Percentiles rank a stretch among this genome's conserved stretches.
These are phyloP conservation scores for Pontederia crassipes DNA, from an alignment of 176 grass and related monocot species.

Conservation along the genomic window DNA sequence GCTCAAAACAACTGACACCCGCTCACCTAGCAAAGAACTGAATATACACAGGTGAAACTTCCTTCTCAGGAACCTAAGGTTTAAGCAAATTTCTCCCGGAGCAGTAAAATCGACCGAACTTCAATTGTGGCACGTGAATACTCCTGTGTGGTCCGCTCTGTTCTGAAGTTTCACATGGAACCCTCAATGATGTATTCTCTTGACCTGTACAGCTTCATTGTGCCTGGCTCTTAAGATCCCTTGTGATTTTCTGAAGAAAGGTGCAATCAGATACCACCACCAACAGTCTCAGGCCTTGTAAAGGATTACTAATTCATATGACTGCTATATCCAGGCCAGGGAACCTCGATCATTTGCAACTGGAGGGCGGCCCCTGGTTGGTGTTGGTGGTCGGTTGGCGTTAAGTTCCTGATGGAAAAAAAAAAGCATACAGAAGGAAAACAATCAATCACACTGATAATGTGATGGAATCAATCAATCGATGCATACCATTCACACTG, in stretches of 20 bases:
- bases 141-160: not conserved
- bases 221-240: not conserved
- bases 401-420: slow-evolving; percentile 64
- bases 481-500: slow-evolving; percentile 7
- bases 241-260: not conserved
- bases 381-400: slow-evolving; percentile 95
- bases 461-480: slow-evolving; percentile 1
- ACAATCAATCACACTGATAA: not conserved
- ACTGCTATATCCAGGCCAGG: slow-evolving; percentile 90
- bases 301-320: not conserved
- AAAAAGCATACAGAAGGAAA: not conserved
- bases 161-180: not conserved
- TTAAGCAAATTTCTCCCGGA: not conserved
- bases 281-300: not conserved
- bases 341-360: slow-evolving; percentile 74
- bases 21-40: slow-evolving; percentile 32
- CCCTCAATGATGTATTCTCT: not conserved
- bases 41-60: slow-evolving; percentile 46
- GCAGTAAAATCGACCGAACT: not conserved
- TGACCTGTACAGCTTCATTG: not conserved
- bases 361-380: slow-evolving; percentile 88
- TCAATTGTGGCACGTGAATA: not conserved
- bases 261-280: not conserved
- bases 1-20: slow-evolving; percentile 4
- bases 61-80: slow-evolving; percentile 6